Percentiles rank a stretch among this genome's conserved stretches.
Conservation (phyloP, 2,329 filamentous ascomycete genomes). For the Botrytis fabae region DNA sequence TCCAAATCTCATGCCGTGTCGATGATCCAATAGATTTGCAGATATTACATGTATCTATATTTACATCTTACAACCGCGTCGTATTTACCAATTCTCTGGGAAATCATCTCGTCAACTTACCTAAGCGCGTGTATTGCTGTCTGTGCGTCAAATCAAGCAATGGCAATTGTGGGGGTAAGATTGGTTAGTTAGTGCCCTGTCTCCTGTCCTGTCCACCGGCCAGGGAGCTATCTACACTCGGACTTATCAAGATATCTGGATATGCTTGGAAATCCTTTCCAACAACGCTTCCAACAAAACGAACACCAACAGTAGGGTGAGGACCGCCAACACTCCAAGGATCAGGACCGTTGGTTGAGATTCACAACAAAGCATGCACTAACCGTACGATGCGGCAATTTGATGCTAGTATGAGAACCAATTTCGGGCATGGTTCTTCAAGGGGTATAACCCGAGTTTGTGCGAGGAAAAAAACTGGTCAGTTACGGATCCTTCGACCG, state of each 20-base stretch:
- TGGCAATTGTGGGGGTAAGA: constrained; percentile 5
- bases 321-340: background rate
- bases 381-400: background rate
- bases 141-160: background rate
- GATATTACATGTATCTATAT: background rate
- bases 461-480: background rate
- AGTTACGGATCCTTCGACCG: background rate
- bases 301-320: background rate
- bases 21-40: background rate
- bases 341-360: background rate
- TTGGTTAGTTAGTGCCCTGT: background rate
- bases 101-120: background rate
- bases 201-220: background rate
- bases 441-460: constrained; percentile 1
- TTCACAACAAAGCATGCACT: constrained; percentile 11
- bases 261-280: background rate
- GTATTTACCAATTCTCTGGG: background rate
- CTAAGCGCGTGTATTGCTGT: background rate
- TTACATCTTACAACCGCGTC: background rate
- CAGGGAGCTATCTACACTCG: background rate
- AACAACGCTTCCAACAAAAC: constrained; percentile 6
- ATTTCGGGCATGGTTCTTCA: background rate
- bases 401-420: background rate
- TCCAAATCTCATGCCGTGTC: background rate
- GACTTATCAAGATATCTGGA: background rate